Conservation (phyloP, 345 rosid genomes). For the Aquilaria malaccensis region DNA sequence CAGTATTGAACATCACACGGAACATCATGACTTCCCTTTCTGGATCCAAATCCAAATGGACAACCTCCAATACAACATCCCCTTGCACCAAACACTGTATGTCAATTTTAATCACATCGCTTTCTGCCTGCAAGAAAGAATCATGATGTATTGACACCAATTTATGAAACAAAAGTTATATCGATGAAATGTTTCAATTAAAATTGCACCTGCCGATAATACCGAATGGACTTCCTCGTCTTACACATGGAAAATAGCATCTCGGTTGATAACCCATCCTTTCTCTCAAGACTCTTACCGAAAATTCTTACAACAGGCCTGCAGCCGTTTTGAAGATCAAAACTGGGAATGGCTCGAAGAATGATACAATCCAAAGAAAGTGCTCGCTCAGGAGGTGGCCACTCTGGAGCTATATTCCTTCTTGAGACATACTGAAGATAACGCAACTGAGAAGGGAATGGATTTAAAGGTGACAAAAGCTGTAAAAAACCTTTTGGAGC, state of each 20-base stretch:
- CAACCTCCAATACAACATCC: constrained; percentile 94
- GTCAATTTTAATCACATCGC: constrained; percentile 95
- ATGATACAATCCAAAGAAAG: constrained; percentile 91
- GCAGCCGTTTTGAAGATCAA: constrained; percentile 86
- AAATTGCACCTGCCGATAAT: constrained; percentile 68
- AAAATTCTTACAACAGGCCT: constrained; percentile 89
- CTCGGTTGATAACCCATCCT: constrained; percentile 71
- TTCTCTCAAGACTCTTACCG: constrained; percentile 63
- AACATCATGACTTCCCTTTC: constrained; percentile 99
- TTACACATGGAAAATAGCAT: constrained; percentile 83
- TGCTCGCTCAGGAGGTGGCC: constrained; percentile 98
- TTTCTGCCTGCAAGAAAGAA: constrained; percentile 62
- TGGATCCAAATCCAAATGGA: constrained; percentile 85
- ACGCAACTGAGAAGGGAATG: constrained; percentile 92
- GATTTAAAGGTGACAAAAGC: constrained; percentile 91
- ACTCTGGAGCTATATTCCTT: constrained; percentile 77
- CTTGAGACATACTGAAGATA: constrained; percentile 93
- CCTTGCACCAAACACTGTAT: constrained; percentile 96
- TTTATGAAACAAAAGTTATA: constrained; percentile 10
- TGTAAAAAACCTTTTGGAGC: constrained; percentile 93
- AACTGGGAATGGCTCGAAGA: constrained; percentile 85
- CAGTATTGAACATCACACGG: constrained; percentile 93
- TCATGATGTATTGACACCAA: constrained; percentile 8
- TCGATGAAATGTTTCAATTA: not conserved
- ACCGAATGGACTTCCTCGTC: constrained; percentile 63